Conservation (phyloP, 2,329 filamentous ascomycete species). For the Diatrype stigma region DNA sequence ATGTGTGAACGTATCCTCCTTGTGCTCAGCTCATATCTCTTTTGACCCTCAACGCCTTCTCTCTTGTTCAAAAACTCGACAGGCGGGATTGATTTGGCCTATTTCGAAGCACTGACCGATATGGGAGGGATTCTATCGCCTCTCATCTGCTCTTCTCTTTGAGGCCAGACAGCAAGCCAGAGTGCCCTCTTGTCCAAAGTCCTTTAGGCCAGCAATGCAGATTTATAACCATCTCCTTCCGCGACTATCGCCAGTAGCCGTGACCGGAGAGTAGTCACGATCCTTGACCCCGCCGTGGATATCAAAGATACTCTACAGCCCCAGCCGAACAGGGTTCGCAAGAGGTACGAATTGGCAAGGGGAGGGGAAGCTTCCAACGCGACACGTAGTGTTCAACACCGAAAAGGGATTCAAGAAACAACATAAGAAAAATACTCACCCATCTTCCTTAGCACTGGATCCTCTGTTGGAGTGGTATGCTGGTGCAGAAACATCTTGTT, state of each 20-base stretch:
- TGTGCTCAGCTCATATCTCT: constrained; percentile 13
- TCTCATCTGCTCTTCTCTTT: constrained; percentile 15
- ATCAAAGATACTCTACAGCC: not conserved
- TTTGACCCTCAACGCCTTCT: constrained; percentile 19
- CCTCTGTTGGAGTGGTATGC: constrained; percentile 35
- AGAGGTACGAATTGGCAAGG: constrained; percentile 2
- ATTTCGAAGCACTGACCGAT: constrained; percentile 21
- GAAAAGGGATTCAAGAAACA: constrained; percentile 11
- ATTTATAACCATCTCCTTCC: not conserved
- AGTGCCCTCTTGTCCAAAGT: constrained; percentile 18
- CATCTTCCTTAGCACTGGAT: constrained; percentile 82
- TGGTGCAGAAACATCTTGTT: constrained; percentile 31
- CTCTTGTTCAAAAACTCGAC: constrained; percentile 15
- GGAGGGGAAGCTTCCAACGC: constrained; percentile 11
- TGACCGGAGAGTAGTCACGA: not conserved
- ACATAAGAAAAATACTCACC: constrained; percentile 60
- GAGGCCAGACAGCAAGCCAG: constrained; percentile 19
- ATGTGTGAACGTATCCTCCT: constrained; percentile 18
- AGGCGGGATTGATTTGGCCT: constrained; percentile 19
- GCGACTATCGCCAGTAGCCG: not conserved
- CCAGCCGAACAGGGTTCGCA: not conserved
- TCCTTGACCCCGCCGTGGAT: not conserved
- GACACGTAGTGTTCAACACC: constrained; percentile 8
- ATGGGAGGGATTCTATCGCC: constrained; percentile 19
- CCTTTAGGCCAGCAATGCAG: constrained; percentile 9